These are phyloP conservation scores for Xylariaceae sp. DNA, from an alignment of 2,329 filamentous ascomycete genomes.

Conservation along the genomic window DNA sequence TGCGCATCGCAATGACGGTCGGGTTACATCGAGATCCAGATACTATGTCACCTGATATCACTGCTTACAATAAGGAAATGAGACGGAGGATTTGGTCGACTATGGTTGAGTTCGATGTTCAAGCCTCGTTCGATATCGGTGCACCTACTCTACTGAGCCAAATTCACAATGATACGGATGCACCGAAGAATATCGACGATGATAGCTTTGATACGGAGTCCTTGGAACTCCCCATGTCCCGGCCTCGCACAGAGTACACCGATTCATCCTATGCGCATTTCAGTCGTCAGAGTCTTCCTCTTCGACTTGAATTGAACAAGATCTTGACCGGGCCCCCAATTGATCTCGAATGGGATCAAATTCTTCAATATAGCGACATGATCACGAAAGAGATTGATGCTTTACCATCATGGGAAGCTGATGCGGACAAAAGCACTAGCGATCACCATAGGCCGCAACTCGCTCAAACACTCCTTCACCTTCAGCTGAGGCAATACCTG, in stretches of 20 bases:
- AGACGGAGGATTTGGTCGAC: slow-evolving; percentile 59
- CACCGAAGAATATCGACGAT: slow-evolving; percentile 58
- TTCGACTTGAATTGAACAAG: slow-evolving; percentile 57
- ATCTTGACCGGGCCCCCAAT: slow-evolving; percentile 53
- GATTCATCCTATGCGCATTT: slow-evolving; percentile 59
- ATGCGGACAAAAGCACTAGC: slow-evolving; percentile 36
- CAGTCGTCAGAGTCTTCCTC: slow-evolving; percentile 52
- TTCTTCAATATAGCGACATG: slow-evolving; percentile 60
- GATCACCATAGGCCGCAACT: slow-evolving; percentile 54
- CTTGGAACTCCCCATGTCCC: slow-evolving; percentile 49
- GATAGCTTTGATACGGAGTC: slow-evolving; percentile 56
- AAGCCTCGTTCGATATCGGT: slow-evolving; percentile 60
- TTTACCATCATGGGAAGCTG: slow-evolving; percentile 54
- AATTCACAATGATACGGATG: slow-evolving; percentile 53
- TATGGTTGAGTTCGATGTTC: slow-evolving; percentile 60
- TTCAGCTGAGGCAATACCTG: slow-evolving; percentile 61
- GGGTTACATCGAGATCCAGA: slow-evolving; percentile 60
- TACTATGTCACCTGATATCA: slow-evolving; percentile 53
- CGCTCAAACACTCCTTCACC: slow-evolving; percentile 58
- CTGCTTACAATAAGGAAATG: slow-evolving; percentile 62
- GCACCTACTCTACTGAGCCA: slow-evolving; percentile 57
- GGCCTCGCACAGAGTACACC: slow-evolving; percentile 53
- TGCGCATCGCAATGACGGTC: slow-evolving; percentile 57
- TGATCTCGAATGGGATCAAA: slow-evolving; percentile 60
- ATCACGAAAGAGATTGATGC: slow-evolving; percentile 60